Conservation (phyloP, 164 flowering plant species). For the Vitis riparia region DNA sequence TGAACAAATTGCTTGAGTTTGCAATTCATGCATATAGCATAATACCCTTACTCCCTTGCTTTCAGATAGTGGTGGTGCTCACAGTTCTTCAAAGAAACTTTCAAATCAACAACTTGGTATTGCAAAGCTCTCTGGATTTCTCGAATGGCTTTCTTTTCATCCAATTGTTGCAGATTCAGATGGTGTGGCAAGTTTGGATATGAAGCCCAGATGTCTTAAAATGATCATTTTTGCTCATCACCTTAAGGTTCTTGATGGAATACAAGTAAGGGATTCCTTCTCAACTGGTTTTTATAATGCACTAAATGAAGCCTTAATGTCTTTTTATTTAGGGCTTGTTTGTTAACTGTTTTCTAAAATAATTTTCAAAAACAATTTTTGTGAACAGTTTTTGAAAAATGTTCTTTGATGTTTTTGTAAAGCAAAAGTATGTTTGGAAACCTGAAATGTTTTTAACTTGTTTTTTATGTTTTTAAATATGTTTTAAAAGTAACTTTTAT, state of each 20-base stretch:
- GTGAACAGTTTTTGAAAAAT: not conserved
- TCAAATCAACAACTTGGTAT: slow-evolving; percentile 74
- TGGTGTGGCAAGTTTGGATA: slow-evolving; percentile 30
- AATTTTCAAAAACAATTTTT: not conserved
- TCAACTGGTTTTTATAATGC: not conserved
- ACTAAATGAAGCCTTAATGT: not conserved
- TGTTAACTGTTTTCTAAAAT: too few relatives aligned
- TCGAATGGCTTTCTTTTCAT: slow-evolving; percentile 85
- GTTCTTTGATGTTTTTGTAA: not conserved
- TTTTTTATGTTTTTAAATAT: too few relatives aligned
- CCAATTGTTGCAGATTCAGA: slow-evolving; percentile 55
- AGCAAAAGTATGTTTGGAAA: too few relatives aligned
- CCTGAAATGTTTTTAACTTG: too few relatives aligned
- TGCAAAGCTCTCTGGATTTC: slow-evolving; percentile 85
- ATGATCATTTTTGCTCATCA: slow-evolving; percentile 97
- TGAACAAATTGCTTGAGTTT: not conserved
- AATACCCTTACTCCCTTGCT: slow-evolving; percentile 7
- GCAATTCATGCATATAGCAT: not conserved
- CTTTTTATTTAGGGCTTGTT: not conserved
- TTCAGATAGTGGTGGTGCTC: slow-evolving; percentile 36
- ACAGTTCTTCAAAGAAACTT: slow-evolving; percentile 35
- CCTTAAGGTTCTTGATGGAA: slow-evolving; percentile 80
- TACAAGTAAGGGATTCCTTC: slow-evolving; percentile 55
- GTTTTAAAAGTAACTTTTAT: too few relatives aligned
- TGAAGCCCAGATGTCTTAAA: slow-evolving; percentile 44